Evolutionary conservation across 768 basidiomycete species (phyloP), one percentile per base, ranked within the genome.

Genomic region (Tylopilus sp.): DNA sequence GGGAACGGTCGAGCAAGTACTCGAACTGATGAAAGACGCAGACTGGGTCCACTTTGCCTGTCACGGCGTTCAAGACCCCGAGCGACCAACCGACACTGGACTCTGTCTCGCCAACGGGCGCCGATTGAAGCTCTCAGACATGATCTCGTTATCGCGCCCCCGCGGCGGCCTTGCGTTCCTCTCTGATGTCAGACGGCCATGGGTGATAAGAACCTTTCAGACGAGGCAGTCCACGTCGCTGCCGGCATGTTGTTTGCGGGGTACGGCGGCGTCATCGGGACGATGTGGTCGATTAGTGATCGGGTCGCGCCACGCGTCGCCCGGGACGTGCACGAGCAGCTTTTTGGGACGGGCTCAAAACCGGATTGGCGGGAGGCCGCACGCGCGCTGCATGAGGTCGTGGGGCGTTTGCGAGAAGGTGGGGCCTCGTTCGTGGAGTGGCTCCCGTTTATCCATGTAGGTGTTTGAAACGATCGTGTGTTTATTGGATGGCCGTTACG

Each of bases 161-260:
- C 70, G n/a, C 37, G 64, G 42, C 34, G 50, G 67, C 37, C 64
- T 78, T 30, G 77, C 71, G 0, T 74, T 76, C 54, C 71, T 79
- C 11, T 77, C 77, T 12, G 78, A 3, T 78, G 76, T 57, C 70
- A 79, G 51, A 78, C 73, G 6, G 73, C 73, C 3, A 66, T 57
- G 41, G 74, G 74, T 2, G 63, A 67, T 30, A 38, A 58, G 69
- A 73, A 31, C 31, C 31, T 13, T n/a, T n/a, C n/a, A n/a, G n/a
- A n/a, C 17, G 74, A 77, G 37, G 67, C 66, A 1, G 55, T 77
- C 13, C 76, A 78, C 61, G 54, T 79, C 16, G 72, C 78, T 0
- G 72, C 70, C 10, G 74, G 71, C 6, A 72, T 78, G 69, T 56
- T 72, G 38, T 45, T 61, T 5, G 60, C 58, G 0, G 66, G 71